Evolutionary conservation across 345 rosid genomes (phyloP).

Genomic region (Cardamine occulta): DNA sequence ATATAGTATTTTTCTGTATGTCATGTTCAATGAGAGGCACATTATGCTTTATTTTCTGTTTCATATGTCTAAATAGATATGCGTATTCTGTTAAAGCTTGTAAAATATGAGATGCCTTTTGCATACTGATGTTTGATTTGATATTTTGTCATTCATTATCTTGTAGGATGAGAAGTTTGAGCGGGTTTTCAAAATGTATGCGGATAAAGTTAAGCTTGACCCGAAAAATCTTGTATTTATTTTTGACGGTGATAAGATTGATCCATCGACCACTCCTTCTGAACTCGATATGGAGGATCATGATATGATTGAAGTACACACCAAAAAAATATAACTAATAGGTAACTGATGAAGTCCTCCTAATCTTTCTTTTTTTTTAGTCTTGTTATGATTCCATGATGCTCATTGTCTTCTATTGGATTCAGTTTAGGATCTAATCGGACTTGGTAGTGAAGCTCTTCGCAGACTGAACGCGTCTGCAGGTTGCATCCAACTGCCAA

Average conservation of each 20-base stretch:
- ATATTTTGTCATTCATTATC: conserved; percentile 7
- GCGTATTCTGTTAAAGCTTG: no score
- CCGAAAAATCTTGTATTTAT: conserved; percentile 57
- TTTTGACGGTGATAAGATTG: conserved; percentile 83
- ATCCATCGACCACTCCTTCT: conserved; percentile 67
- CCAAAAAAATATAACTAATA: conserved; percentile 54
- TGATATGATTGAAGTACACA: conserved; percentile 83
- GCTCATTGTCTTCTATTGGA: conserved; percentile 6
- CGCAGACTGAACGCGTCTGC: background rate
- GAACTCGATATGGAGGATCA: conserved; percentile 89
- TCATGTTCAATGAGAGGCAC: background rate
- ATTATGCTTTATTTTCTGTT: no score
- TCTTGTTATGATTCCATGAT: background rate
- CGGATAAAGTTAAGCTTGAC: conserved; percentile 62
- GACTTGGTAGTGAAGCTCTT: conserved; percentile 9
- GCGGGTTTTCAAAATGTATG: conserved; percentile 70
- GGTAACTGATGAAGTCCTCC: conserved; percentile 23
- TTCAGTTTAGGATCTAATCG: conserved; percentile 9
- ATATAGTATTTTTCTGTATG: background rate
- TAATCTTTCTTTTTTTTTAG: background rate
- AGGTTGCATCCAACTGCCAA: background rate
- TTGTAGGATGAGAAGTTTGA: conserved; percentile 90
- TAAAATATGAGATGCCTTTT: conserved; percentile 5
- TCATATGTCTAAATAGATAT: no score
- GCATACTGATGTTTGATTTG: conserved; percentile 20